Evolutionary conservation across 768 basidiomycete species (phyloP), one percentile per base, ranked within the genome.

Genomic region (Mycena haematopus): DNA sequence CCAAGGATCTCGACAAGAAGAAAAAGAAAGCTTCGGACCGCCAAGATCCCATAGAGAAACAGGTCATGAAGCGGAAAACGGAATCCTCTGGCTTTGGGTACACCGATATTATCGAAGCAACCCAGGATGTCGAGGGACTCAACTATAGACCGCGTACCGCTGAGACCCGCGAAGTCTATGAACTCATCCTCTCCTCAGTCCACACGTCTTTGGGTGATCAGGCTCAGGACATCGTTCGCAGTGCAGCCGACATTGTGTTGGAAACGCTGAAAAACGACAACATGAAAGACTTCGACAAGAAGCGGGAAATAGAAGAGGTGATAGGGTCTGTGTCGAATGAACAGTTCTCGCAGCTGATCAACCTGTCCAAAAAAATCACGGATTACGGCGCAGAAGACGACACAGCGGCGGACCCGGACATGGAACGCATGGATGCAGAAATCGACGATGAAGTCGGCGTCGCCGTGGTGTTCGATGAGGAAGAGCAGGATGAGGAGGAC

Each of bases 361-460:
- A 78, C 65, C 79, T 98, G 46, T 86, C 90, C 46, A 98, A 97
- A 80, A 97, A 97, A 80, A 90, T 99, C 40, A 97, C 96, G 0
- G 97, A 99, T 76, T 99, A 94, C 63, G 89, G 89, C 35, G 92
- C 88, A 0, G 93, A 95, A 72, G 94, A 96, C 65, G 93, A 92
- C 73, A 74, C 81, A 19, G 84, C 86, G 76, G 87, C 76, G 0
- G 94, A 95, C 70, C 90, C 90, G 0, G 93, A 93, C 67, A 81
- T 83, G 76, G 94, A 93, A 72, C 80, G 84, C 50, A 89, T 90
- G 74, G 93, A 92, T 60, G 92, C 87, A 2, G 94, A 91, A 75
- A 95, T 98, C 69, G 96, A 98, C 66, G 95, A 95, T 62, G 95
- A 96, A 69, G 88, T 92, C 46, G 96, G 96, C n/a, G 96, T 99